Evolutionary conservation across 1,284 basidiomycete genomes (phyloP), one percentile per base, ranked within the genome.

Genomic region (Phlebopus sp.): DNA sequence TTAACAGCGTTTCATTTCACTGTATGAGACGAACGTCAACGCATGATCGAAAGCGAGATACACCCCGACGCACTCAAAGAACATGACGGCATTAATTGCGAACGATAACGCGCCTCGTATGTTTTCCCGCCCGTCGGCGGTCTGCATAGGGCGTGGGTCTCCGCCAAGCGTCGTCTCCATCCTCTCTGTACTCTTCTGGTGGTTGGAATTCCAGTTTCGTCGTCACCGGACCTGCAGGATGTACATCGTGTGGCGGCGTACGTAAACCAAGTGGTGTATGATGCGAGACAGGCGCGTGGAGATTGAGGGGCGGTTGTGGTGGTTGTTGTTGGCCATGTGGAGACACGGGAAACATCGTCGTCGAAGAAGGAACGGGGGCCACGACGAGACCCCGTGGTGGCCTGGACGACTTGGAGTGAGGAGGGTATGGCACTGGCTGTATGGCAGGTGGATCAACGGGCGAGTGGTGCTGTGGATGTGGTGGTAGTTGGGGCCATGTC

Each of bases 41-140:
- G 9, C 5, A 29, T 25, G 25, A 25, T 8, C 25, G n/a, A n/a
- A n/a, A n/a, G n/a, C 25, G 25, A 25, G 25, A 25, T 8, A 25
- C 5, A 25, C 25, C 5, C 4, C 25, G n/a, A 17, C 6, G 48
- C 55, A 37, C 42, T 59, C 55, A 42, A 30, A 25, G 8, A 25
- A 25, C 25, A 25, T 25, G 25, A 25, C 8, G n/a, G n/a, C 2
- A 36, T 71, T 64, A 80, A 55, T 65, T 72, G 55, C 75, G 67
- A 46, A 82, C 77, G 52, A 82, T 74, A 31, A 84, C 79, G 42
- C 85, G 74, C 57, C 73, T 74, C 17, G 84, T 87, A 60, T 87
- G 85, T 60, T 87, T 87, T 38, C 84, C 84, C 45, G 84, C 84
- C 46, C 84, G 72, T 50, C 84, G 70, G 14, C 84, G 78, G 62